Base-by-base conservation (phyloP, 2,329 filamentous ascomycete species). In the Talaromyces sp. region DNA sequence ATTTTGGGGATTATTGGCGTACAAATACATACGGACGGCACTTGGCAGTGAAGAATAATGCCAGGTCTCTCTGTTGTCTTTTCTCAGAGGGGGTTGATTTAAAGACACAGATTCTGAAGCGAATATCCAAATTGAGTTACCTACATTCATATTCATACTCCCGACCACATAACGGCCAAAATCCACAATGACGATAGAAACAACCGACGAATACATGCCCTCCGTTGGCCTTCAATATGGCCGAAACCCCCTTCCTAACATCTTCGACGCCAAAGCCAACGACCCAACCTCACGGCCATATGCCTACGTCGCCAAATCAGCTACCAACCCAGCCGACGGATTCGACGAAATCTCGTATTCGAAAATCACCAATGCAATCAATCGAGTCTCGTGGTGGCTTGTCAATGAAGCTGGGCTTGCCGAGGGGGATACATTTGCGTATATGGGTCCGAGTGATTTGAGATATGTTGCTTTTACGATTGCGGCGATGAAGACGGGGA, bases 401-500 rank as follows among this genome's bases (percentile, higher is more conserved):
- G 54, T 60, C 11, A 57, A 57, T 21, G 58, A 62, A 27, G 35
- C 35, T 17, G 41, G 31, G 17, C 21, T 61, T 21, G 54, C 32
- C 9, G 55, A 61, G 4, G 58, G 55, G 24, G 58, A 57, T n/a
- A 50, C 60, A 5, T 62, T 60, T 53, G 61, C n/a, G 7, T 62
- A 62, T 14, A 54, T 62, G 58, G 61, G 61, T 10, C 54, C 55
- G 21, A 43, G 46, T 32, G 61, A 62, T 38, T 52, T 62, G 54
- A 60, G 58, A 48, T 62, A 62, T 61, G 29, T 62, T 29, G 43
- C 57, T 11, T 56, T 61, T 10, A 43, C 11, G 19, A 29, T 58
- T 26, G 61, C 61, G n/a, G 55, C 58, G 19, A n/a, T 59, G 19
- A 62, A 62, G 53, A 62, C 61, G 41, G 58, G 61, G n/a, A 57